Conservation (phyloP, 768 basidiomycete genomes). For the Gloeopeniophorella convolvens region DNA sequence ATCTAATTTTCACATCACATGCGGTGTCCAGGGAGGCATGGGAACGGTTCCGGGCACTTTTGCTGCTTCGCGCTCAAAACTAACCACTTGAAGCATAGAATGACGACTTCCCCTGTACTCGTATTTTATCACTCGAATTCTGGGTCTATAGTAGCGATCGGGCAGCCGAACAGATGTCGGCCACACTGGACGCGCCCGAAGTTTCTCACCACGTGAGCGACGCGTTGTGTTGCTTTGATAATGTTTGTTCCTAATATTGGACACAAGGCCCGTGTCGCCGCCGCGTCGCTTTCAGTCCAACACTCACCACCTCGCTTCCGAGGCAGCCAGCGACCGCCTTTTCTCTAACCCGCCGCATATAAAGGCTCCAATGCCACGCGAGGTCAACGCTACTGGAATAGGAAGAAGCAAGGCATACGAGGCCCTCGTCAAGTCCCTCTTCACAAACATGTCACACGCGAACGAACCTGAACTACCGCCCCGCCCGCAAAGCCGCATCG, state of each 20-base stretch:
- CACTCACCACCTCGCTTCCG: neutral
- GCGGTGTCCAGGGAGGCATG: neutral
- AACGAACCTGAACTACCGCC: conserved; percentile 13
- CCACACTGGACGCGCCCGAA: neutral
- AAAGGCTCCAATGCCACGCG: conserved; percentile 20
- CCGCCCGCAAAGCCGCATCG: conserved; percentile 21
- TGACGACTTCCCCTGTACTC: too few relatives aligned
- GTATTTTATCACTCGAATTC: too few relatives aligned
- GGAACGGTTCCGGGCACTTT: too few relatives aligned
- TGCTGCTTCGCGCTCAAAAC: too few relatives aligned
- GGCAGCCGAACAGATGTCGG: too few relatives aligned
- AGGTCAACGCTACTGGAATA: neutral
- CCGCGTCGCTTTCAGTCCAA: neutral
- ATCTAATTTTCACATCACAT: conserved; percentile 18
- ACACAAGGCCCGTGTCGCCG: too few relatives aligned
- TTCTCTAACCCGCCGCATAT: too few relatives aligned
- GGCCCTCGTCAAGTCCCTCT: conserved; percentile 19
- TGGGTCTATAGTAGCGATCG: too few relatives aligned
- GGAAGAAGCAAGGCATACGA: conserved; percentile 14
- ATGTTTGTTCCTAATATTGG: conserved; percentile 4
- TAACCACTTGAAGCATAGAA: too few relatives aligned
- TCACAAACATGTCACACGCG: conserved; percentile 16
- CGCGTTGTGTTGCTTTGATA: conserved; percentile 14
- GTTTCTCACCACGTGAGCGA: conserved; percentile 15
- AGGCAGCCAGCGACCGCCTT: neutral